Evolutionary conservation across 768 basidiomycete genomes (phyloP).

Genomic region (Amanita pseudoporphyria): DNA sequence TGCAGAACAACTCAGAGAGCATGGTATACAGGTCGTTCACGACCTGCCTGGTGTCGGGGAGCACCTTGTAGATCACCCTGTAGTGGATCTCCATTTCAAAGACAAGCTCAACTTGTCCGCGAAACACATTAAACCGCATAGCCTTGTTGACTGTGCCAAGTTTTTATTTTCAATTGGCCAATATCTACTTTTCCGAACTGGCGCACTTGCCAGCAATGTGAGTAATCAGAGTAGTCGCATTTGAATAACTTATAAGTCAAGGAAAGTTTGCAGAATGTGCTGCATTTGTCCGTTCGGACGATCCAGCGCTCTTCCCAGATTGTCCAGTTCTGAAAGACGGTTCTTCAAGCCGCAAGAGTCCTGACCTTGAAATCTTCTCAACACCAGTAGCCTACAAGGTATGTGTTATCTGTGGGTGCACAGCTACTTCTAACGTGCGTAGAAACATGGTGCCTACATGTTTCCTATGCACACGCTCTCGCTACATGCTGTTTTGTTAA

Average conservation of each 20-base stretch:
- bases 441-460: slow-evolving; percentile 27
- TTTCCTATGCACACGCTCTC: slow-evolving; percentile 30
- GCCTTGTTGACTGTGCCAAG: slow-evolving; percentile 18
- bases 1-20: slow-evolving; percentile 37
- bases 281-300: slow-evolving; percentile 42
- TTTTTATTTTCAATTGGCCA: slow-evolving; percentile 24
- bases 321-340: slow-evolving; percentile 21
- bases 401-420: background rate
- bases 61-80: slow-evolving; percentile 62
- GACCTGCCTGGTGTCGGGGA: slow-evolving; percentile 70
- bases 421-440: background rate
- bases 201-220: slow-evolving; percentile 48
- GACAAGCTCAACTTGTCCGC: slow-evolving; percentile 38
- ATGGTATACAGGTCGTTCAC: slow-evolving; percentile 44
- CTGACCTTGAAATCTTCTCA: slow-evolving; percentile 33
- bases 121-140: slow-evolving; percentile 26
- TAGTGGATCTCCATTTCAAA: slow-evolving; percentile 40
- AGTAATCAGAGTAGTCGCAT: slow-evolving; percentile 6
- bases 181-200: slow-evolving; percentile 36
- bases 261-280: slow-evolving; percentile 37
- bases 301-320: slow-evolving; percentile 35
- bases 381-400: slow-evolving; percentile 33
- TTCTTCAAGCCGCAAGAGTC: slow-evolving; percentile 28
- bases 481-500: slow-evolving; percentile 27
- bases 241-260: background rate